Conservation (phyloP, 805 yeast species). For the Scheffersomyces spartinae region DNA sequence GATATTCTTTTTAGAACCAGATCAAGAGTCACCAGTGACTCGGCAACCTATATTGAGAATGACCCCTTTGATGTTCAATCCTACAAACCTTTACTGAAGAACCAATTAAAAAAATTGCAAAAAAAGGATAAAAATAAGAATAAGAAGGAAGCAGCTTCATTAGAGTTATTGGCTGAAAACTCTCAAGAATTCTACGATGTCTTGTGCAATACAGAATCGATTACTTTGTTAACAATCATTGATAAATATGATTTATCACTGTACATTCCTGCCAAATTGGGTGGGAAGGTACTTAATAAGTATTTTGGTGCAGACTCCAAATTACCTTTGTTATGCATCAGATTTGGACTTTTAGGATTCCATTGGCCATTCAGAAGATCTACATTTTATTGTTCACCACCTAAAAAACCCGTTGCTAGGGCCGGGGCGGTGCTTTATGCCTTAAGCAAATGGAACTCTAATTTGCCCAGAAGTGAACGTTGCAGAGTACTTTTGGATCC, state of each 20-base stretch:
- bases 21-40: too few relatives aligned
- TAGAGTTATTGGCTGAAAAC: too few relatives aligned
- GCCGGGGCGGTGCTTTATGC: slow-evolving; percentile 28
- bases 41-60: too few relatives aligned
- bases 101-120: too few relatives aligned
- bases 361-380: slow-evolving; percentile 36
- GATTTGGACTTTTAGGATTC: slow-evolving; percentile 29
- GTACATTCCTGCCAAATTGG: slow-evolving; percentile 16
- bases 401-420: slow-evolving; percentile 28
- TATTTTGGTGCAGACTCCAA: slow-evolving; percentile 18
- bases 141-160: too few relatives aligned
- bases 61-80: too few relatives aligned
- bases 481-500: slow-evolving; percentile 29
- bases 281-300: slow-evolving; percentile 8
- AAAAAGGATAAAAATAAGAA: too few relatives aligned
- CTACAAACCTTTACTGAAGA: too few relatives aligned
- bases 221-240: slow-evolving; percentile 23
- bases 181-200: slow-evolving; percentile 21
- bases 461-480: slow-evolving; percentile 11
- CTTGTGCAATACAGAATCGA: slow-evolving; percentile 27
- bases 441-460: slow-evolving; percentile 21
- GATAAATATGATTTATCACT: slow-evolving; percentile 26
- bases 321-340: slow-evolving; percentile 19
- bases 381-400: slow-evolving; percentile 24
- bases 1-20: slow-evolving; percentile 2